Base-by-base conservation (phyloP, 371 early-diverging fungal species). In the Dichotomocladium elegans region DNA sequence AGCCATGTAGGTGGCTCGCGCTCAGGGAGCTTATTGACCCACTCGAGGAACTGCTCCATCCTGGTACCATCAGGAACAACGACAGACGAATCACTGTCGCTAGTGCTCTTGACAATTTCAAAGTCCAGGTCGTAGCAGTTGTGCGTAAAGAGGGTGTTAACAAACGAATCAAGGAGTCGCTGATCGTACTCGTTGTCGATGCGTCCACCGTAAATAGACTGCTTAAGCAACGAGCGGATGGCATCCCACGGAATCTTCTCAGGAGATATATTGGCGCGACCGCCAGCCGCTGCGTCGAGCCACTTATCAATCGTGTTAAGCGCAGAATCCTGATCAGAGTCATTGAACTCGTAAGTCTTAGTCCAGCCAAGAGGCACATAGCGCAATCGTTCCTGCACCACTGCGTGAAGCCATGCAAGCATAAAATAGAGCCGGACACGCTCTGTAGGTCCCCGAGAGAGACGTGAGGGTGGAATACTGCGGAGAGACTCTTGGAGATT, bases 311-410 rank as follows among this genome's bases (percentile, higher is more conserved):
- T 83, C 0, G 93, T 93, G 30, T 77, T 81, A 24, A 96, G 63
- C 0, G 94, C 96, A 66, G 91, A 92, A 29, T 92, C 93, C 68
- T 90, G 88, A 72, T 99, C 99, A 2, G 98, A 89, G 52, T 99
- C 99, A 64, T 94, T 96, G 68, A 99, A 99, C 62, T 98, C 99
- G 61, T 98, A 98, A 0, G 76, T 59, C 76, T 95, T 96, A 12
- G 96, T 89, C 99, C 99, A 99, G 25, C 99, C 99, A 25, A 99
- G 70, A 35, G 99, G 99, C 3, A 89, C 91, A 69, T 98, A 96
- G 4, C 97, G 90, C 25, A 96, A 75, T 55, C 99, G 92, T 71
- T 98, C 99, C 63, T 93, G 82, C 2, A 96, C 86, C 21, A 97
- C 80, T 3, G 96, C 89, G 70, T 99, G 98, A 26, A 98, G 70